These are phyloP conservation scores for Tolypocladium tropicale DNA, from an alignment of 2,329 filamentous ascomycete species.

Conservation along the genomic window DNA sequence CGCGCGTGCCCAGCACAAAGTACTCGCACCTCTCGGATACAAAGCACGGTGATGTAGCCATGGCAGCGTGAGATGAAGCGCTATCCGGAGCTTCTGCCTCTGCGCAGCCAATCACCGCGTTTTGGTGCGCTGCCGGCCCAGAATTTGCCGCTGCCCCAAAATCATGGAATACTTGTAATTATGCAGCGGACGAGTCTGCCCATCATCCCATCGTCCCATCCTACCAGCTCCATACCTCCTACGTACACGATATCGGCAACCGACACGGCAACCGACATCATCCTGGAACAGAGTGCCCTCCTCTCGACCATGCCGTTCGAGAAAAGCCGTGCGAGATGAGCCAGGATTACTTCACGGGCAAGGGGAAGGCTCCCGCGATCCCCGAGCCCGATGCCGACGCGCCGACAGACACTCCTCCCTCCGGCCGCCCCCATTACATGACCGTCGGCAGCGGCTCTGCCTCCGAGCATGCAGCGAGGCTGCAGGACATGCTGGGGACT, in stretches of 20 bases:
- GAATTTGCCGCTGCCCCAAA: background rate
- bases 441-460: conserved; percentile 76
- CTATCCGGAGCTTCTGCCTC: conserved; percentile 11
- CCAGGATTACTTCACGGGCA: conserved; percentile 46
- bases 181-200: background rate
- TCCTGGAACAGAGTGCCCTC: background rate
- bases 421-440: conserved; percentile 59
- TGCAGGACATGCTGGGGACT: conserved; percentile 71
- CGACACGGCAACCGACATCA: background rate
- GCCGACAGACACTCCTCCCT: conserved; percentile 15
- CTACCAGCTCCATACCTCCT: background rate
- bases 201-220: background rate
- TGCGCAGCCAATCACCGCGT: conserved; percentile 16
- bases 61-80: background rate
- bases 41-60: background rate
- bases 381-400: conserved; percentile 19
- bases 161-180: background rate
- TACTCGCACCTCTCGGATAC: too few species aligned
- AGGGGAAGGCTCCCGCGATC: conserved; percentile 37
- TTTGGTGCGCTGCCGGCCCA: conserved; percentile 3
- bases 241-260: too few species aligned
- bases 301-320: conserved; percentile 23
- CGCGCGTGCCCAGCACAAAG: too few species aligned
- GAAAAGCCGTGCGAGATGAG: conserved; percentile 37
- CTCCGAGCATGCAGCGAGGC: conserved; percentile 68